A percentile compares a stretch with the other conserved stretches of the same genome.
These are phyloP conservation scores for Pyrenula aspistea DNA, from an alignment of 495 filamentous ascomycete species.

Conservation along the genomic window DNA sequence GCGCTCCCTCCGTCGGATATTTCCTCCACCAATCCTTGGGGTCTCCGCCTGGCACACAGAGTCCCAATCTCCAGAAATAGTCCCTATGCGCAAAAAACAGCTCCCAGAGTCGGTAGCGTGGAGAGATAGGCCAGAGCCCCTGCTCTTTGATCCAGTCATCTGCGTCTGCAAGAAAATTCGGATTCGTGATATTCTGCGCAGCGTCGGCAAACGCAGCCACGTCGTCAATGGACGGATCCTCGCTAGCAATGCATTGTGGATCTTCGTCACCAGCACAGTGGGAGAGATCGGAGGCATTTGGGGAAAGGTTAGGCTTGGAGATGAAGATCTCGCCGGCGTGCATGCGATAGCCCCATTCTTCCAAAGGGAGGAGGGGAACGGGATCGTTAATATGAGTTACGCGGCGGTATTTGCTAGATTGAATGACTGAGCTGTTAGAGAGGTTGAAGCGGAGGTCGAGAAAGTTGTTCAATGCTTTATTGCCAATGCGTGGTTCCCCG, in stretches of 20 bases:
- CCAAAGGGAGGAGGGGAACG: constrained; percentile 73
- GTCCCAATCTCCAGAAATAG: constrained; percentile 87
- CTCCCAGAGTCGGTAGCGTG: constrained; percentile 68
- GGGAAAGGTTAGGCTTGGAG: constrained; percentile 52
- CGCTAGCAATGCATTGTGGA: constrained; percentile 52
- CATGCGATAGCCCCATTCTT: constrained; percentile 74
- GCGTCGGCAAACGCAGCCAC: constrained; percentile 2
- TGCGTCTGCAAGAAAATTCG: neutral
- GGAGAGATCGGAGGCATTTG: constrained; percentile 51
- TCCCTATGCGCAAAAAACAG: constrained; percentile 91
- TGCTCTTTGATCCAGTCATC: constrained; percentile 9
- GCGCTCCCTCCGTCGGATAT: constrained; percentile 4
- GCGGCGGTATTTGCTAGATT: constrained; percentile 48
- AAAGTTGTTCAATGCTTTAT: constrained; percentile 54
- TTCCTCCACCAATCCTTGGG: constrained; percentile 51
- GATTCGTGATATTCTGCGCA: constrained; percentile 3
- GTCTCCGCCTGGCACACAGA: constrained; percentile 82
- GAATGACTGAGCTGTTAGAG: neutral
- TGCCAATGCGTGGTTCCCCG: constrained; percentile 81
- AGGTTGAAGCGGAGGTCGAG: constrained; percentile 55
- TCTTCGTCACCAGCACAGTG: constrained; percentile 64
- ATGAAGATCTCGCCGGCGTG: constrained; percentile 88
- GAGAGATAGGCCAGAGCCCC: constrained; percentile 37
- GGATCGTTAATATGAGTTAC: constrained; percentile 83
- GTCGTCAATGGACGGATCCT: constrained; percentile 16